Conservation (phyloP, 2,329 filamentous ascomycete genomes). For the Cladosporium phlei region DNA sequence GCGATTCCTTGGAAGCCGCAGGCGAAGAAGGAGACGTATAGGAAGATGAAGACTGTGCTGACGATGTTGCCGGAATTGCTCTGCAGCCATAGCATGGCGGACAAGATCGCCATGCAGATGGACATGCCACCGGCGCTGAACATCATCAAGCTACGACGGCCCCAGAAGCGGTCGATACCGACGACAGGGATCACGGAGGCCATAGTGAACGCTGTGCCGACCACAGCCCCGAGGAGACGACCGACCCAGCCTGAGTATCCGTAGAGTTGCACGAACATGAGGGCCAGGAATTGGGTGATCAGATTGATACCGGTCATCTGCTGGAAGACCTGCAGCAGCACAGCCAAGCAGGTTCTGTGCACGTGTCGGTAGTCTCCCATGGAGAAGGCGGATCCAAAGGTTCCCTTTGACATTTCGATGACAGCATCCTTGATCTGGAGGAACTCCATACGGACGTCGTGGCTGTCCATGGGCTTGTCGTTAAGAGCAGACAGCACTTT, state of each 20-base stretch:
- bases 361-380: constrained; percentile 41
- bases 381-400: constrained; percentile 28
- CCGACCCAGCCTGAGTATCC: constrained; percentile 27
- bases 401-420: constrained; percentile 31
- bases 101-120: constrained; percentile 59
- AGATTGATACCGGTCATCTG: constrained; percentile 36
- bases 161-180: constrained; percentile 37
- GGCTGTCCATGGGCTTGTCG: constrained; percentile 35
- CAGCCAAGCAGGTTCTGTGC: constrained; percentile 40
- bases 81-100: constrained; percentile 36
- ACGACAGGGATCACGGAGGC: constrained; percentile 47
- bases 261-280: constrained; percentile 36
- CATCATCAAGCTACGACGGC: constrained; percentile 28
- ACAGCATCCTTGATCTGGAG: constrained; percentile 35
- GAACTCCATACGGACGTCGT: constrained; percentile 26
- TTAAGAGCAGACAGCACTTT: constrained; percentile 31
- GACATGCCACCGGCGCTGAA: constrained; percentile 46
- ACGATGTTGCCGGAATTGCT: constrained; percentile 38
- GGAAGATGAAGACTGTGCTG: constrained; percentile 53
- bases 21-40: constrained; percentile 60
- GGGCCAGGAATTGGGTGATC: constrained; percentile 39
- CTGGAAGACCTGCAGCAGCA: constrained; percentile 44
- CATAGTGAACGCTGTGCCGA: constrained; percentile 46
- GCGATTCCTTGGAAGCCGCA: constrained; percentile 58
- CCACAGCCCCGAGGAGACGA: constrained; percentile 28